Percentiles rank a stretch among this genome's conserved stretches.
Conservation (phyloP, 2,329 filamentous ascomycete species). For the Colletotrichum lentis region DNA sequence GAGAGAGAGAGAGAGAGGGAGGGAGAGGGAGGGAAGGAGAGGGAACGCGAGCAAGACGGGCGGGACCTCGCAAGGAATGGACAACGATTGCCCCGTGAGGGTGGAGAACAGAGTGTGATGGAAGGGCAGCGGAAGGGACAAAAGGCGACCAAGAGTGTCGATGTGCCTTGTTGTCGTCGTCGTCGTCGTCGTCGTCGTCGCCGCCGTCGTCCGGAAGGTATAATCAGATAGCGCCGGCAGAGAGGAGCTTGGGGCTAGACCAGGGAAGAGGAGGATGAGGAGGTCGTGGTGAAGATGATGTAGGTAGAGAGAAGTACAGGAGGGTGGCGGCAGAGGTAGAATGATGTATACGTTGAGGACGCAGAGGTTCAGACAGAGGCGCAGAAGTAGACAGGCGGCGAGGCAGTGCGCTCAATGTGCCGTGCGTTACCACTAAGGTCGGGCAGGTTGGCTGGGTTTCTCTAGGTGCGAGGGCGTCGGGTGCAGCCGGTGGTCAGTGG, state of each 20-base stretch:
- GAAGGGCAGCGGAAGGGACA: background rate
- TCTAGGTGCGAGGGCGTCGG: slow-evolving; percentile 13
- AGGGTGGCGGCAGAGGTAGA: slow-evolving; percentile 5
- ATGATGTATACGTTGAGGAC: slow-evolving; percentile 7
- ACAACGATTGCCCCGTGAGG: background rate
- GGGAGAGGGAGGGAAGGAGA: too few relatives aligned
- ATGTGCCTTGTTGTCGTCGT: background rate
- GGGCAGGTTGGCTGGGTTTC: background rate
- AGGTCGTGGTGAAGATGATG: slow-evolving; percentile 5
- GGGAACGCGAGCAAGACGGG: too few relatives aligned
- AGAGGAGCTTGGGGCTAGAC: background rate
- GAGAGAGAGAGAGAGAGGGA: background rate
- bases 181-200: too few relatives aligned
- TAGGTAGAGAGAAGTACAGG: slow-evolving; percentile 4
- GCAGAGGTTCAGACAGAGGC: slow-evolving; percentile 9
- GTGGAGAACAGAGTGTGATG: slow-evolving; percentile 6
- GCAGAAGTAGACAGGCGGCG: slow-evolving; percentile 12
- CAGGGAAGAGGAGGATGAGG: background rate
- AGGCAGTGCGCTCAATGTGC: slow-evolving; percentile 13
- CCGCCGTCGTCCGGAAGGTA: background rate
- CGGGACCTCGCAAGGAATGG: slow-evolving; percentile 3
- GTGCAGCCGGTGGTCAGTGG: slow-evolving; percentile 34
- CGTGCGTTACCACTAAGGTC: slow-evolving; percentile 12
- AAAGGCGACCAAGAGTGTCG: background rate
- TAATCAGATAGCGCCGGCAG: background rate